Conservation (phyloP, 306 rosid species). For the Albizia julibrissin region DNA sequence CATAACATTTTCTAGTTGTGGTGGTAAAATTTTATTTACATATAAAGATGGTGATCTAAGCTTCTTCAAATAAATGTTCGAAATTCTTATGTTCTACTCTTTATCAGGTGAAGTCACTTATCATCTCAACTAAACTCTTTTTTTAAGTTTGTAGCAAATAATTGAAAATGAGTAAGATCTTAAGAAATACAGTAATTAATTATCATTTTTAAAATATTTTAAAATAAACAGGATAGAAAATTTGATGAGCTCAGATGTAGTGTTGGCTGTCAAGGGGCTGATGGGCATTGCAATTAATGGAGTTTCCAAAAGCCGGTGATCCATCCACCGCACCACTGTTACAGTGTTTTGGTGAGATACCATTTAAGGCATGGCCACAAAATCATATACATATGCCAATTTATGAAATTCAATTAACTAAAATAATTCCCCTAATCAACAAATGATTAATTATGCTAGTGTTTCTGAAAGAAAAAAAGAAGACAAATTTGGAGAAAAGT, state of each 20-base stretch:
- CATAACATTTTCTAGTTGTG: no score
- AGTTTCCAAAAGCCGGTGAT: background rate
- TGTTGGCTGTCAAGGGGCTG: background rate
- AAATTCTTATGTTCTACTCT: no score
- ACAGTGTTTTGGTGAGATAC: no score
- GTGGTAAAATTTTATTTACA: no score
- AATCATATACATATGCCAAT: background rate
- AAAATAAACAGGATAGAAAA: no score
- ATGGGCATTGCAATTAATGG: background rate
- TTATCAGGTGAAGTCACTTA: no score
- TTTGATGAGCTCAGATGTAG: background rate
- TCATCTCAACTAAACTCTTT: no score
- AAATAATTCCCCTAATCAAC: background rate
- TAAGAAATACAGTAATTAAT: background rate
- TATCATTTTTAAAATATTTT: no score
- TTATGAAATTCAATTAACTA: background rate
- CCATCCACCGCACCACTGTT: background rate
- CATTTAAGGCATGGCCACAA: background rate
- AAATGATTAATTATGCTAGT: background rate
- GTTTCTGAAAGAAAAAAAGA: no score
- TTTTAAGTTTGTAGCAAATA: background rate
- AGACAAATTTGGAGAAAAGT: no score
- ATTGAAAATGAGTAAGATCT: background rate
- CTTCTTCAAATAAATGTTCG: no score
- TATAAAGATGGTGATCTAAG: no score